phyloP scores from a whole-genome alignment of 306 rosid genomes.

The Cercis canadensis region DNA sequence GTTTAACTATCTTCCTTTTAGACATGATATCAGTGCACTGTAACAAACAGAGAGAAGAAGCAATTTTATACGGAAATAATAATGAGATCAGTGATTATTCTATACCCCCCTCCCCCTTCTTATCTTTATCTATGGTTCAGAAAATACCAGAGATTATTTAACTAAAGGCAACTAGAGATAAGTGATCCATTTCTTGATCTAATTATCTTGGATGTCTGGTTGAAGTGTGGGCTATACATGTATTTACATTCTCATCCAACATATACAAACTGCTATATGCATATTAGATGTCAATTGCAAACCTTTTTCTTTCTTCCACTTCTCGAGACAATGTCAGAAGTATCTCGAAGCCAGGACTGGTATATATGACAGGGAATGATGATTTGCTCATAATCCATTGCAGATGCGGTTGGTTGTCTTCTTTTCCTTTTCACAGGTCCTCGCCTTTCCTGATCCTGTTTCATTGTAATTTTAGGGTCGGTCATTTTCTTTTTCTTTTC shows the following conservation, averaged over 20 bases:
- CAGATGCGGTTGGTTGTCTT: slow-evolving; percentile 37
- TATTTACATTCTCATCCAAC: not conserved
- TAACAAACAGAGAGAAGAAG: slow-evolving; percentile 20
- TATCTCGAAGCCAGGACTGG: slow-evolving; percentile 80
- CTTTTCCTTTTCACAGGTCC: slow-evolving; percentile 57
- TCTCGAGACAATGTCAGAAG: slow-evolving; percentile 65
- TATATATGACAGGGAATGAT: slow-evolving; percentile 69
- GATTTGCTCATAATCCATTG: slow-evolving; percentile 79
- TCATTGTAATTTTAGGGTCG: slow-evolving; percentile 38
- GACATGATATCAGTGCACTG: slow-evolving; percentile 54
- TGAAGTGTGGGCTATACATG: not conserved
- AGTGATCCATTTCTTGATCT: not conserved
- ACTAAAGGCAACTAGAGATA: not conserved
- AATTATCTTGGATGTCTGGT: not conserved
- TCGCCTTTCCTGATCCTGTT: slow-evolving; percentile 52
- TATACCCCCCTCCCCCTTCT: not conserved
- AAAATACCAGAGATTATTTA: slow-evolving; percentile 3
- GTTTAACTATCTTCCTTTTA: slow-evolving; percentile 59
- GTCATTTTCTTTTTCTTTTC: slow-evolving; percentile 27
- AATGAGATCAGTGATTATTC: slow-evolving; percentile 7
- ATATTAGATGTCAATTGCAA: slow-evolving; percentile 27
- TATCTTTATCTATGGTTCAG: not conserved
- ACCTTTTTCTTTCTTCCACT: slow-evolving; percentile 78
- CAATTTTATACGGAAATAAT: slow-evolving; percentile 3
- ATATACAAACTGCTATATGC: slow-evolving; percentile 28